Conservation (phyloP, 192 early-diverging fungal genomes). For the Endogone sp. region DNA sequence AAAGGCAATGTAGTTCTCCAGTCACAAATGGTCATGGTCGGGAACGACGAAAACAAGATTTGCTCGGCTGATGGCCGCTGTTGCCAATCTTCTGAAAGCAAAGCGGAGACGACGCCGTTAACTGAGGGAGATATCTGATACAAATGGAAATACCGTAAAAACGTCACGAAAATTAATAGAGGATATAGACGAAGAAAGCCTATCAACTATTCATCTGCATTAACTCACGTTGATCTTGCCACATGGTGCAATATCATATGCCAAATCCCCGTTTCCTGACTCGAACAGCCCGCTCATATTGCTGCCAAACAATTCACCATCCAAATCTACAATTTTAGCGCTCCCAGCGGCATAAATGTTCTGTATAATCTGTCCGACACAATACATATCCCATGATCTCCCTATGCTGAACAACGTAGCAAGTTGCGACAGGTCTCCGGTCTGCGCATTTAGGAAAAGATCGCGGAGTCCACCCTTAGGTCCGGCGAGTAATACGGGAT, state of each 20-base stretch:
- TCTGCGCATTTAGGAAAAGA: background rate
- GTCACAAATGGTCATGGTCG: slow-evolving; percentile 34
- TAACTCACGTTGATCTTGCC: slow-evolving; percentile 20
- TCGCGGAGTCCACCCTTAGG: slow-evolving; percentile 16
- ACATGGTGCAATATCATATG: slow-evolving; percentile 26
- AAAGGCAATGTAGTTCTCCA: slow-evolving; percentile 39
- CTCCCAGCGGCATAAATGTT: slow-evolving; percentile 38
- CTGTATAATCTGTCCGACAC: slow-evolving; percentile 43
- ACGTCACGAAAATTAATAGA: background rate
- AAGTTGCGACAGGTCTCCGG: background rate
- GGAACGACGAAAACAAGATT: slow-evolving; percentile 44
- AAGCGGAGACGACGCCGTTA: slow-evolving; percentile 33
- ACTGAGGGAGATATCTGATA: slow-evolving; percentile 42
- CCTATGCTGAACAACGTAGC: slow-evolving; percentile 31
- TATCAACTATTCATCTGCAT: no score
- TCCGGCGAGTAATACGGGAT: slow-evolving; percentile 10
- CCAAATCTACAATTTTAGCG: slow-evolving; percentile 19
- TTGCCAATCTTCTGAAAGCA: slow-evolving; percentile 39
- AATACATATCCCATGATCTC: slow-evolving; percentile 48
- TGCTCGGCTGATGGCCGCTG: slow-evolving; percentile 43
- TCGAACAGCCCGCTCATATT: slow-evolving; percentile 25
- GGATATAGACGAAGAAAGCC: no score
- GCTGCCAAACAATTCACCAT: slow-evolving; percentile 4
- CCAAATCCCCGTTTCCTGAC: slow-evolving; percentile 20
- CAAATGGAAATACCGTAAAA: no score